Evolutionary conservation across 495 filamentous ascomycete genomes (phyloP).

Genomic region (Aspergillus indologenus): DNA sequence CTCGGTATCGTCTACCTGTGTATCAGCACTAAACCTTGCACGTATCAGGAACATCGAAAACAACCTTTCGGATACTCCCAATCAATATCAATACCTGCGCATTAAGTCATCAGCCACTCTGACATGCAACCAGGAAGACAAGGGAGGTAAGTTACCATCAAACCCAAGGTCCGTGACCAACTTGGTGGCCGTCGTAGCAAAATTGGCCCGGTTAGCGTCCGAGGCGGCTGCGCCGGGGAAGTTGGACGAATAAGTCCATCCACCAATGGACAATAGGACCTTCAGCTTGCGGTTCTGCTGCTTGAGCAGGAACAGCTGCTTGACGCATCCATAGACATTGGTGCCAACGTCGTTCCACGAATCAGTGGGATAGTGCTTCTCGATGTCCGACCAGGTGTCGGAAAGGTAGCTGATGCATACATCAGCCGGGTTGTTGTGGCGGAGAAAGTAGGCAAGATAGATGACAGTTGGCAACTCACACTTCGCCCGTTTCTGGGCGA

Average conservation of each 20-base stretch:
- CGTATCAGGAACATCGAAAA: not conserved
- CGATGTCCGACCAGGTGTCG: conserved; percentile 78
- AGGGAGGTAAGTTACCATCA: conserved; percentile 40
- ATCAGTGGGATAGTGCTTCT: conserved; percentile 71
- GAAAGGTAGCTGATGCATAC: conserved; percentile 58
- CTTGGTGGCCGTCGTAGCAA: conserved; percentile 66
- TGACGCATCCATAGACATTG: conserved; percentile 64
- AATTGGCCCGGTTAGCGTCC: conserved; percentile 62
- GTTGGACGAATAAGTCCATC: conserved; percentile 92
- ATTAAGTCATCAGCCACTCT: conserved; percentile 10
- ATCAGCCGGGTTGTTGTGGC: conserved; percentile 3
- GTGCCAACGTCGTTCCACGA: conserved; percentile 45
- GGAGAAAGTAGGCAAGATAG: too few relatives aligned
- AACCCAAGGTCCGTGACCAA: conserved; percentile 67
- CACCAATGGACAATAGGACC: conserved; percentile 87
- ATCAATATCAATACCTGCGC: conserved; percentile 62
- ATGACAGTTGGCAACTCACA: conserved; percentile 46
- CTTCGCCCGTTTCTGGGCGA: conserved; percentile 68
- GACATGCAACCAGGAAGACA: not conserved
- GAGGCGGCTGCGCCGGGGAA: conserved; percentile 67
- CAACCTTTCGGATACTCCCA: conserved; percentile 56
- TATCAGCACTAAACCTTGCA: conserved; percentile 10
- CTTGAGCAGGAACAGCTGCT: conserved; percentile 92
- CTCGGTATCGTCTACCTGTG: conserved; percentile 46
- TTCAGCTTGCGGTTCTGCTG: conserved; percentile 84